phyloP scores from a whole-genome alignment of 805 yeast genomes.

The Metschnikowia vanudenii region DNA sequence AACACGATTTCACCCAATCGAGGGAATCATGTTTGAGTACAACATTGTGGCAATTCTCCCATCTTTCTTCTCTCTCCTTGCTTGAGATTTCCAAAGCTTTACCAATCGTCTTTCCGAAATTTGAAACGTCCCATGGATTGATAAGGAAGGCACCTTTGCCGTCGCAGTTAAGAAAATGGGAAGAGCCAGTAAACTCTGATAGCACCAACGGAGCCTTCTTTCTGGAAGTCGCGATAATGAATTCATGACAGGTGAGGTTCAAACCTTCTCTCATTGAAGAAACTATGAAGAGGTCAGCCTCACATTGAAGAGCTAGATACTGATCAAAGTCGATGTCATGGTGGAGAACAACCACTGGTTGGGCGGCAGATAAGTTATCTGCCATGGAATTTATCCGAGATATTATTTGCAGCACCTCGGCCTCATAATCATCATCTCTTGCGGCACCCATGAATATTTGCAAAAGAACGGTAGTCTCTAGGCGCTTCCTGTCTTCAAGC shows the following conservation, averaged over 20 bases:
- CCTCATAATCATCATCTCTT: conserved; percentile 62
- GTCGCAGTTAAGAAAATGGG: conserved; percentile 57
- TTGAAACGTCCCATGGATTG: conserved; percentile 86
- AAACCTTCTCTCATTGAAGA: conserved; percentile 94
- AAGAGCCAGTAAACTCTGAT: conserved; percentile 95
- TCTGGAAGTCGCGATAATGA: conserved; percentile 67
- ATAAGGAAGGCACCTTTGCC: conserved; percentile 68
- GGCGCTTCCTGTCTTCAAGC: conserved; percentile 65
- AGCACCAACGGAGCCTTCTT: conserved; percentile 78
- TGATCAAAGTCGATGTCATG: conserved; percentile 89
- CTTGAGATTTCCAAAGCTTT: conserved; percentile 62
- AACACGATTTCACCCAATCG: conserved; percentile 65
- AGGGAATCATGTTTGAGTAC: conserved; percentile 68
- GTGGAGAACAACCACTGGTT: conserved; percentile 83
- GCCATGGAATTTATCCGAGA: conserved; percentile 81
- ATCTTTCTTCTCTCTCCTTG: conserved; percentile 57
- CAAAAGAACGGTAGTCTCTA: conserved; percentile 69
- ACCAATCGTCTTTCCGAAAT: conserved; percentile 62
- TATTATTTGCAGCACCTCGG: conserved; percentile 71
- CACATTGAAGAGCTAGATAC: conserved; percentile 79
- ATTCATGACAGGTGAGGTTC: conserved; percentile 96
- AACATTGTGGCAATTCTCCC: conserved; percentile 59
- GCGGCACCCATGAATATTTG: conserved; percentile 71
- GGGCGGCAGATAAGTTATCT: conserved; percentile 66
- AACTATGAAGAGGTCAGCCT: conserved; percentile 85